Percentiles rank a stretch among this genome's conserved stretches.
These are phyloP conservation scores for Pyropia haitanensis DNA, from an alignment of 23 red algal genomes.

Conservation along the genomic window DNA sequence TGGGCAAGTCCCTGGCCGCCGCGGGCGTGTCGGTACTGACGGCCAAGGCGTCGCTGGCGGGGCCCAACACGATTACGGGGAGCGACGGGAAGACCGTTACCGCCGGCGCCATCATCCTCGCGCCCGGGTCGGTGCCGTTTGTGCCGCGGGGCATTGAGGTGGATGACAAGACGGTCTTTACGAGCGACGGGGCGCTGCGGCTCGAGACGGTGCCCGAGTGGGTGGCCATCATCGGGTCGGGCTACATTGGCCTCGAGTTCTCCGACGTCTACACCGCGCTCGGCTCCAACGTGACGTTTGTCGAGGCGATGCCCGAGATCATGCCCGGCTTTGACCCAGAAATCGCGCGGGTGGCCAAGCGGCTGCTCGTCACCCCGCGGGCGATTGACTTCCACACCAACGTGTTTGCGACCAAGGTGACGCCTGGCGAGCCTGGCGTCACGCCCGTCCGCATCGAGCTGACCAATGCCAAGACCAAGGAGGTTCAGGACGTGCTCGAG, in stretches of 20 bases:
- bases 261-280: constrained; percentile 94
- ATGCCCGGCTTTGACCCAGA: constrained; percentile 98
- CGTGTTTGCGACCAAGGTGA: constrained; percentile 89
- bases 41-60: constrained; percentile 37
- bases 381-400: constrained; percentile 90
- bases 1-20: constrained; percentile 70
- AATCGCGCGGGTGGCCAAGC: constrained; percentile 76
- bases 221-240: constrained; percentile 95
- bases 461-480: constrained; percentile 61
- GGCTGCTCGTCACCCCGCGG: constrained; percentile 77
- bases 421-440: constrained; percentile 65
- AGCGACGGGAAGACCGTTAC: constrained; percentile 45
- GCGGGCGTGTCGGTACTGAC: constrained; percentile 72
- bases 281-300: constrained; percentile 94
- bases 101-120: constrained; percentile 80
- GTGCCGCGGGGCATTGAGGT: constrained; percentile 85
- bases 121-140: constrained; percentile 82
- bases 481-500: constrained; percentile 52
- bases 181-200: constrained; percentile 85
- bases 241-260: constrained; percentile 99
- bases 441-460: constrained; percentile 83
- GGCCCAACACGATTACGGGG: constrained; percentile 28
- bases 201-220: constrained; percentile 97
- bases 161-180: constrained; percentile 94
- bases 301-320: constrained; percentile 93